Evolutionary conservation across 345 rosid genomes (phyloP).

Genomic region (Punica granatum): DNA sequence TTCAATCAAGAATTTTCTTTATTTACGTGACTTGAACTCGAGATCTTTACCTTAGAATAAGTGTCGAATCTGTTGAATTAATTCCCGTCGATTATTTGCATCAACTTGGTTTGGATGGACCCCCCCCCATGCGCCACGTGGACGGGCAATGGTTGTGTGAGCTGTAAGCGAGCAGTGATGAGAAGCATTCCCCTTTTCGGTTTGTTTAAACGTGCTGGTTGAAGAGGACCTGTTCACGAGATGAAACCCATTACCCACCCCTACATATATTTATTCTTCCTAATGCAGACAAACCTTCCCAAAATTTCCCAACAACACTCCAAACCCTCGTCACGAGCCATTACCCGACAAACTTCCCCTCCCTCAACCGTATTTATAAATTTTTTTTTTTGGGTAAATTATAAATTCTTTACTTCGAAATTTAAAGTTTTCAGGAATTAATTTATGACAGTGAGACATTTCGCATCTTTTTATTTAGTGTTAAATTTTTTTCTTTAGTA

Average conservation of each 20-base stretch:
- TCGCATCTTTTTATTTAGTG: too few species aligned
- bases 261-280: neutral
- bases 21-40: too few species aligned
- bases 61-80: too few species aligned
- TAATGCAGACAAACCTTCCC: neutral
- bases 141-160: neutral
- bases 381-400: neutral
- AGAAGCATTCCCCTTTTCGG: neutral
- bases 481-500: too few species aligned
- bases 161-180: neutral
- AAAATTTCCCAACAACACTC: slow-evolving; percentile 12
- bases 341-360: slow-evolving; percentile 24
- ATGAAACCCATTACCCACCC: slow-evolving; percentile 15
- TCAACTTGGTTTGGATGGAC: too few species aligned
- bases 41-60: too few species aligned
- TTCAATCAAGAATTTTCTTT: too few species aligned
- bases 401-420: too few species aligned
- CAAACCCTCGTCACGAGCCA: slow-evolving; percentile 39
- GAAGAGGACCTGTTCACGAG: slow-evolving; percentile 13
- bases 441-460: too few species aligned
- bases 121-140: neutral
- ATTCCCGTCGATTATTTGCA: too few species aligned
- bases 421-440: too few species aligned
- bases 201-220: neutral
- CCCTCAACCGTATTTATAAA: neutral